Percentiles rank a stretch among this genome's conserved stretches.
phyloP scores from a whole-genome alignment of 1,139 yeast species.

The Suhomyces kunorum region DNA sequence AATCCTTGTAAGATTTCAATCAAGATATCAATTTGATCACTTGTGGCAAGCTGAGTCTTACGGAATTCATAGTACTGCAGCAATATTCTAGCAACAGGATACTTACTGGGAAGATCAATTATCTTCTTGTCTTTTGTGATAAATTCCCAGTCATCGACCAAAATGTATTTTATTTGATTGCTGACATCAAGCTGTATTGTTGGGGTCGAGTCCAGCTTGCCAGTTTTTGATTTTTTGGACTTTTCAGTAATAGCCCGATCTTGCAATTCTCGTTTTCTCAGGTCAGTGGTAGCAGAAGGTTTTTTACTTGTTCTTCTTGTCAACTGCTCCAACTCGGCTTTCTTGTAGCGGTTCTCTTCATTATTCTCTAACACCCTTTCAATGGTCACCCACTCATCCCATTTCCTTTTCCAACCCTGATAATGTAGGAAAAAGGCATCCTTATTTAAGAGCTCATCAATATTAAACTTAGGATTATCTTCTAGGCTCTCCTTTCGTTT shows the following conservation, averaged over 20 bases:
- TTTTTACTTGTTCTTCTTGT: conserved; percentile 22
- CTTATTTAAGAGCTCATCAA: conserved; percentile 34
- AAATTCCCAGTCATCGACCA: conserved; percentile 93
- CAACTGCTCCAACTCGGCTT: conserved; percentile 59
- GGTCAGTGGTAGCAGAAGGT: conserved; percentile 8
- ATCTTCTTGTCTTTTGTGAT: conserved; percentile 78
- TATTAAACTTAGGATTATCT: conserved; percentile 37
- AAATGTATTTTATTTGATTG: conserved; percentile 55
- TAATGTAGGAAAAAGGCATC: conserved; percentile 76
- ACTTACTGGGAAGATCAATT: conserved; percentile 58
- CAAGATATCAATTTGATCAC: conserved; percentile 47
- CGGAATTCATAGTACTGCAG: conserved; percentile 44
- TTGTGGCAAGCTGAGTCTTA: conserved; percentile 22
- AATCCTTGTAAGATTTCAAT: conserved; percentile 72
- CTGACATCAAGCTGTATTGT: conserved; percentile 16
- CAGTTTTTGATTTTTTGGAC: conserved; percentile 17
- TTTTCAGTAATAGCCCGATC: conserved; percentile 9
- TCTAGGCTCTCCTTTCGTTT: conserved; percentile 34
- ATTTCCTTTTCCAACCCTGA: conserved; percentile 91
- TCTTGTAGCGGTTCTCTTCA: conserved; percentile 66
- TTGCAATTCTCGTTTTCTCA: conserved; percentile 8
- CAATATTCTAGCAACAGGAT: conserved; percentile 55
- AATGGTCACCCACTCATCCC: conserved; percentile 94
- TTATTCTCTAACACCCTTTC: conserved; percentile 69
- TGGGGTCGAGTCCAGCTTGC: conserved; percentile 2